Evolutionary conservation across 768 basidiomycete genomes (phyloP), one percentile per base, ranked within the genome.

Genomic region (Hortiboletus flavorubellus): DNA sequence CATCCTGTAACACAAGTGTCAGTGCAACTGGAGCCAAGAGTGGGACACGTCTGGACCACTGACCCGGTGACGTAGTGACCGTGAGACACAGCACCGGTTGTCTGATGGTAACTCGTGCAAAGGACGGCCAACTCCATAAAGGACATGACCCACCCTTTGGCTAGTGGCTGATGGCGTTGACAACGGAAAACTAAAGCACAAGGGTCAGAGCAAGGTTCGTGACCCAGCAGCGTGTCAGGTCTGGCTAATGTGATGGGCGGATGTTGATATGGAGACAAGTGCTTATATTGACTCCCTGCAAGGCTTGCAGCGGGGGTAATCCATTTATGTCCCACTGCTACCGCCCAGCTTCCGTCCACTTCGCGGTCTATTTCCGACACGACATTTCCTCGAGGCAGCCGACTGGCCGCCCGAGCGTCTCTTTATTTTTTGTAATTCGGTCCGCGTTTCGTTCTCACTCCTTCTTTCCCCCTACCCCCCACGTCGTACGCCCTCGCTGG

Each of bases 381-480:
- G 65, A 70, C 56, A 43, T 30, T 33, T 51, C 69, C 69, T 70
- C 65, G 63, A 72, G 70, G 70, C 67, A 49, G 53, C 56, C 56
- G 59, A 55, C 59, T 54, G 53, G 49, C 60, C 21, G 37, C 56
- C 49, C 26, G 53, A 52, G 66, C 62, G 68, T 53, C 57, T 63
- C 50, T 63, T 54, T 47, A 23, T 54, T 53, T 45, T 55, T 49
- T 48, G 44, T 30, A 40, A 16, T 38, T 47, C 35, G 37, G 37
- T 31, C 30, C 23, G 21, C 29, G 31, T 42, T 51, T 46, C 49
- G 48, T 55, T 58, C 60, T 48, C 50, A 45, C 59, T 51, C 59
- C 50, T 53, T 51, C 58, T 51, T 30, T 30, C 56, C 42, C 37
- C 29, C 5, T 16, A 26, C 50, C 52, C 45, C 39, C 46, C 54